Evolutionary conservation across 2,329 filamentous ascomycete genomes (phyloP).

Genomic region (Fusarium tupiense): DNA sequence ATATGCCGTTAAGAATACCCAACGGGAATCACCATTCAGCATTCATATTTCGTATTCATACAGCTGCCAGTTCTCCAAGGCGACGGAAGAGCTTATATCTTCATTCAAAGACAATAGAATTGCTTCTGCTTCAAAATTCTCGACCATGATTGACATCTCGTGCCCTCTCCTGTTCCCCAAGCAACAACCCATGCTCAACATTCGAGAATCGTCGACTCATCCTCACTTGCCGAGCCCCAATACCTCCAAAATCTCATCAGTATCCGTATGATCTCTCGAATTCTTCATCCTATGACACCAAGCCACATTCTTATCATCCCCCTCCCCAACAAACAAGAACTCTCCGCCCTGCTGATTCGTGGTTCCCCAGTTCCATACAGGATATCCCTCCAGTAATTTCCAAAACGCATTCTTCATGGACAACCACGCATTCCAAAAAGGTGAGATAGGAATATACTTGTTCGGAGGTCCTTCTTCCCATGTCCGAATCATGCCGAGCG

Average conservation of each 20-base stretch:
- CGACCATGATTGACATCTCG: no score
- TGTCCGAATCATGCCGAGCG: slow-evolving; percentile 16
- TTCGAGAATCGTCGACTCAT: accelerated
- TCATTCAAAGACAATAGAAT: accelerated
- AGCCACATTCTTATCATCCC: neutral
- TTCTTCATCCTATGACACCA: slow-evolving; percentile 31
- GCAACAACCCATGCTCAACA: neutral
- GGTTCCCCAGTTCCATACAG: neutral
- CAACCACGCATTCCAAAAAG: neutral
- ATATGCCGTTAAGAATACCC: neutral
- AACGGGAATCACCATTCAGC: neutral
- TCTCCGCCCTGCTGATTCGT: slow-evolving; percentile 22
- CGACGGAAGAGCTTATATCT: no score
- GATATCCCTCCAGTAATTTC: neutral
- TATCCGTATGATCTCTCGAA: slow-evolving; percentile 16
- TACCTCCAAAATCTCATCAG: slow-evolving; percentile 16
- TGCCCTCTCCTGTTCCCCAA: no score
- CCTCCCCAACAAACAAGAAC: slow-evolving; percentile 19
- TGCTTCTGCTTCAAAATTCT: no score
- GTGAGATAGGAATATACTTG: neutral
- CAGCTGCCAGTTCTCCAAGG: neutral
- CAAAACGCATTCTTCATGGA: neutral
- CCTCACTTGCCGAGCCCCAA: neutral
- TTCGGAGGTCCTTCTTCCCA: slow-evolving; percentile 7
- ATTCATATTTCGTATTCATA: neutral